Base-by-base conservation (phyloP, 2,329 filamentous ascomycete species). In the Alternaria longipes region DNA sequence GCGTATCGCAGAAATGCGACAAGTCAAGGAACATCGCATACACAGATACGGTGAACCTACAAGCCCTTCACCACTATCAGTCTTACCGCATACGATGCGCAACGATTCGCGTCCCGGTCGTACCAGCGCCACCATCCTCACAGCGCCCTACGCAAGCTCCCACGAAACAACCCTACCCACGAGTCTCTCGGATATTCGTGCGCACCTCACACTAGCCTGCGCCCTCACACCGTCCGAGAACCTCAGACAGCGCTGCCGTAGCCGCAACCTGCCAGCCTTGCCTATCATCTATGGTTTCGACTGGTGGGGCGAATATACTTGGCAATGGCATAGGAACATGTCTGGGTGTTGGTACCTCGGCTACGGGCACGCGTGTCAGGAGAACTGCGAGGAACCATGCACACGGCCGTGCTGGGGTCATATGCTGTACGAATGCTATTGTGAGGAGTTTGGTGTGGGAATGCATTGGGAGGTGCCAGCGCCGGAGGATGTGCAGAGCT, bases 251-350 rank as follows among this genome's bases (percentile, higher is more conserved):
- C 26, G 24, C 54, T 62, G 45, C 18, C 11, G 51, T 4, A 14
- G 14, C 34, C 30, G 22, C 20, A 42, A 45, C 2, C 40, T 56
- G 4, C 54, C 62, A 3, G 22, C 32, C 12, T 51, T 55, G 30
- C 54, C 47, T 4, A 4, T 7, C 16, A 56, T 61, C 9, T 2
- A 12, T n/a, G 50, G 42, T 18, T 65, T 51, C 56, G 14, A 16
- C 3, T 67, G 59, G 53, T 65, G 62, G 36, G 56, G 41, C 12
- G 59, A 57, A 8, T 61, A 54, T 26, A 41, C 20, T 2, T 65
- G 64, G 63, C 53, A 60, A 34, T 66, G 63, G 60, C 65, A 64
- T 34, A 53, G 63, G 6, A 62, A 66, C 16, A 5, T 32, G 22
- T 60, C 51, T 41, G 65, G 63, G 5, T 66, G 60, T 24, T 64